Conservation (phyloP, 208 protist species). For the Trypanosoma cruzi region DNA sequence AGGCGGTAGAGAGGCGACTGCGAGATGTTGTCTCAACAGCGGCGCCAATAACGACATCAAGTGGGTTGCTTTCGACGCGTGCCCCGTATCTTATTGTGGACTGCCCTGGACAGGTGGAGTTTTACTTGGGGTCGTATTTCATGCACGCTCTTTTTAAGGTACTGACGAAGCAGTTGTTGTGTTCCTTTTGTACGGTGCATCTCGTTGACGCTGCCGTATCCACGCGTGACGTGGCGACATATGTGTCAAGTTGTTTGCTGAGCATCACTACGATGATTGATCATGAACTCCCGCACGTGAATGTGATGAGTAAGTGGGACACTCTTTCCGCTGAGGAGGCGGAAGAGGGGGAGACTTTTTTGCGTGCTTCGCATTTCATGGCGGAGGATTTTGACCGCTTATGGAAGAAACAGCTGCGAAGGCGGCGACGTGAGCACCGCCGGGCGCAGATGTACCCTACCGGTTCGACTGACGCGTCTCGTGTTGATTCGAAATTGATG, state of each 20-base stretch:
- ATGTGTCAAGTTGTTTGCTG: slow-evolving; percentile 95
- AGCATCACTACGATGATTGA: slow-evolving; percentile 97
- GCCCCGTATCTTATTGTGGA: slow-evolving; percentile 96
- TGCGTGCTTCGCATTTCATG: slow-evolving; percentile 56
- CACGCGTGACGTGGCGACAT: slow-evolving; percentile 95
- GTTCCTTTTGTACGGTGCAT: slow-evolving; percentile 91
- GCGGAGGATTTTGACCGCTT: slow-evolving; percentile 85
- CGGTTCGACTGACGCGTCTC: slow-evolving; percentile 26
- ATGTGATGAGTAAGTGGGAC: slow-evolving; percentile 98
- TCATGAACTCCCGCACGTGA: slow-evolving; percentile 96
- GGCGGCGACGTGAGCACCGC: slow-evolving; percentile 45
- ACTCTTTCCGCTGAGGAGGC: slow-evolving; percentile 66
- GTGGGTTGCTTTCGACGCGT: slow-evolving; percentile 23
- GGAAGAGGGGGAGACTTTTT: slow-evolving; percentile 74
- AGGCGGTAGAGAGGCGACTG: slow-evolving; percentile 58
- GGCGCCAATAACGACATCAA: background rate
- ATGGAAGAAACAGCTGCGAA: slow-evolving; percentile 67
- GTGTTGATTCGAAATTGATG: slow-evolving; percentile 24
- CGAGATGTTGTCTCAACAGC: slow-evolving; percentile 42
- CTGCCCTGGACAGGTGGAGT: slow-evolving; percentile 99
- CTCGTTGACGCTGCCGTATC: slow-evolving; percentile 95
- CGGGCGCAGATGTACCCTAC: slow-evolving; percentile 41
- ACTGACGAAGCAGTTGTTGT: slow-evolving; percentile 65
- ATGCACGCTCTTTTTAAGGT: slow-evolving; percentile 86
- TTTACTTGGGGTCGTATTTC: slow-evolving; percentile 96